These are phyloP conservation scores for Umbelopsis sp. DNA, from an alignment of 371 early-diverging fungal species.

Conservation along the genomic window DNA sequence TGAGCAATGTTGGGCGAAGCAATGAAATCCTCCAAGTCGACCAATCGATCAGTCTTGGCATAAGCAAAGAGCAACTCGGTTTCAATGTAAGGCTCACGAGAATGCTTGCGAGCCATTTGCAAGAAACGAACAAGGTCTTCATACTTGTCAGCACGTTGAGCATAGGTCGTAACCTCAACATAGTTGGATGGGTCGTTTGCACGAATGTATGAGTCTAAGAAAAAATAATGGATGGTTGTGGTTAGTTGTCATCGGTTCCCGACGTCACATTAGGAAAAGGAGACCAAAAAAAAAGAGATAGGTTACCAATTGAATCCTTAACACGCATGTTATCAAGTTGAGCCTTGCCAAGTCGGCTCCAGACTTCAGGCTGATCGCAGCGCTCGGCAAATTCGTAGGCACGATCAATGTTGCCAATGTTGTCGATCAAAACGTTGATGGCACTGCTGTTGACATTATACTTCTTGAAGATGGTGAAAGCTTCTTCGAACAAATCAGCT, in stretches of 20 bases:
- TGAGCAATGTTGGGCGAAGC: slow-evolving; percentile 93
- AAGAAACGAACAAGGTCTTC: slow-evolving; percentile 93
- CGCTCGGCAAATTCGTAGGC: slow-evolving; percentile 95
- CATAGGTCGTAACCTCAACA: slow-evolving; percentile 84
- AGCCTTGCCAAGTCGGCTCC: slow-evolving; percentile 94
- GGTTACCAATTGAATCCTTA: slow-evolving; percentile 86
- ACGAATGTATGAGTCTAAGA: slow-evolving; percentile 87
- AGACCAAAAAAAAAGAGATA: not conserved
- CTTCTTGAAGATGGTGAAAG: slow-evolving; percentile 94
- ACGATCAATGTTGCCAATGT: slow-evolving; percentile 91
- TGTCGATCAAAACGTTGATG: slow-evolving; percentile 87
- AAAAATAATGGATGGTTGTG: not conserved
- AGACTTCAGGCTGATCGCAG: slow-evolving; percentile 87
- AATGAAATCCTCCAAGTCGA: slow-evolving; percentile 93
- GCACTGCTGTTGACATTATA: slow-evolving; percentile 87
- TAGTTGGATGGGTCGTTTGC: slow-evolving; percentile 92
- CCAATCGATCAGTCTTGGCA: slow-evolving; percentile 90
- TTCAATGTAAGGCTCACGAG: slow-evolving; percentile 92
- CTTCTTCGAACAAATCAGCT: slow-evolving; percentile 91
- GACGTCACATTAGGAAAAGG: not conserved
- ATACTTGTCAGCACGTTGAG: slow-evolving; percentile 81
- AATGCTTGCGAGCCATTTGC: slow-evolving; percentile 90
- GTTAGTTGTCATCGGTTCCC: not conserved
- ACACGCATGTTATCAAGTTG: slow-evolving; percentile 89
- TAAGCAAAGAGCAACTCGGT: slow-evolving; percentile 92